Percentiles rank a stretch among this genome's conserved stretches.
phyloP scores from a whole-genome alignment of 139 green algal genomes.

The Closterium sp. region DNA sequence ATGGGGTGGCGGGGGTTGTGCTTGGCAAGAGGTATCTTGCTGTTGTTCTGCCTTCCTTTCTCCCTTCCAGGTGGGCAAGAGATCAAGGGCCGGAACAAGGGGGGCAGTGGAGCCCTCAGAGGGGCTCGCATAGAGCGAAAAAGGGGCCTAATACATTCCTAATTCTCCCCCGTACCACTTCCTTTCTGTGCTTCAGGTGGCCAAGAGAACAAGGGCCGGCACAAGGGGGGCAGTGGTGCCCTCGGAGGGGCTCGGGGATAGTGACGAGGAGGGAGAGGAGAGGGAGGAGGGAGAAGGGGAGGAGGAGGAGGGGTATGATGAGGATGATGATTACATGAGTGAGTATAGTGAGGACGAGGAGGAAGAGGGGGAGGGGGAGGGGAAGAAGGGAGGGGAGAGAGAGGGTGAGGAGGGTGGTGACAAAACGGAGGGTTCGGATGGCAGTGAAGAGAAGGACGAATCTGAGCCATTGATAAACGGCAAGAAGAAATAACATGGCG shows the following conservation, averaged over 20 bases:
- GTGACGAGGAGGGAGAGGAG: slow-evolving; percentile 7
- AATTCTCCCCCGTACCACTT: too few species aligned
- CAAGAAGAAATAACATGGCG: neutral
- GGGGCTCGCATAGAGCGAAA: neutral
- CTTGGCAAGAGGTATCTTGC: neutral
- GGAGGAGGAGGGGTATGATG: slow-evolving; percentile 33
- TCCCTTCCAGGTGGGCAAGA: slow-evolving; percentile 29
- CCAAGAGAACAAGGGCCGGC: slow-evolving; percentile 40
- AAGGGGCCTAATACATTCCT: too few species aligned
- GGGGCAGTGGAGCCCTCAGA: slow-evolving; percentile 5
- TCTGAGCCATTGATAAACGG: neutral
- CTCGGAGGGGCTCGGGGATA: neutral
- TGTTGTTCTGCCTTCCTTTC: neutral
- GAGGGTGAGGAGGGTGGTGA: neutral
- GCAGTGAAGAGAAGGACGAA: neutral
- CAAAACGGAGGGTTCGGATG: neutral
- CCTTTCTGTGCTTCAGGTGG: neutral
- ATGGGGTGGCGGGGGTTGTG: neutral
- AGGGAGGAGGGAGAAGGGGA: slow-evolving; percentile 11
- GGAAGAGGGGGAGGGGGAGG: slow-evolving; percentile 16
- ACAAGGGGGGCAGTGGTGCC: slow-evolving; percentile 18
- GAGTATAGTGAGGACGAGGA: slow-evolving; percentile 49
- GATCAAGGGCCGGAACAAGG: slow-evolving; percentile 38
- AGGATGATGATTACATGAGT: slow-evolving; percentile 45
- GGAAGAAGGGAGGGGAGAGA: slow-evolving; percentile 2